These are phyloP conservation scores for Lunasporangiospora selenospora DNA, from an alignment of 192 early-diverging fungal genomes.

Conservation along the genomic window DNA sequence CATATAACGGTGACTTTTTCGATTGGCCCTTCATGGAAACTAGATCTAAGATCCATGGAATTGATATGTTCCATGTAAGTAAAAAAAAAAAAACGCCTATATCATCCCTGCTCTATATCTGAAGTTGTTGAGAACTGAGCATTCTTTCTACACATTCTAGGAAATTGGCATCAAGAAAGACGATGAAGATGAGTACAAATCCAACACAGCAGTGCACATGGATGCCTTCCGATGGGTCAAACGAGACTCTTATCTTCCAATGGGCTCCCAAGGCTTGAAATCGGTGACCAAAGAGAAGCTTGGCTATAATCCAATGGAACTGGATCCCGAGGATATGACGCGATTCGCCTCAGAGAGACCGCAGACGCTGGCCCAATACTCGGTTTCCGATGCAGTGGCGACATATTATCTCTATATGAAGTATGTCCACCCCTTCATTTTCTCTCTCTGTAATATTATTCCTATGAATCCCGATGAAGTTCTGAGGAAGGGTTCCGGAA, in stretches of 20 bases:
- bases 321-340: conserved; percentile 99
- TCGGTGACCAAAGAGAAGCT: conserved; percentile 96
- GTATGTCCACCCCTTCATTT: conserved; percentile 98
- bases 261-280: conserved; percentile 97
- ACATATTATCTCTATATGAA: conserved; percentile 99
- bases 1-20: conserved; percentile 99
- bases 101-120: not conserved
- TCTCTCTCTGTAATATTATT: conserved; percentile 99
- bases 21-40: conserved; percentile 98
- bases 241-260: conserved; percentile 96
- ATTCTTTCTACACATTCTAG: conserved; percentile 31
- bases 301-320: conserved; percentile 97
- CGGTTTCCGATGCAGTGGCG: conserved; percentile 99
- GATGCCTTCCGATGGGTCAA: conserved; percentile 99
- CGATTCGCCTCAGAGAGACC: conserved; percentile 90
- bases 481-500: conserved; percentile 93
- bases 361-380: conserved; percentile 95
- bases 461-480: conserved; percentile 98
- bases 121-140: not conserved
- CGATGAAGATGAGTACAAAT: conserved; percentile 85
- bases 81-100: too few relatives aligned
- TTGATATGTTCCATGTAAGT: conserved; percentile 81
- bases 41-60: conserved; percentile 78
- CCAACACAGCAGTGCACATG: conserved; percentile 89
- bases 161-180: conserved; percentile 87